Evolutionary conservation across 768 basidiomycete genomes (phyloP), one percentile per base, ranked within the genome.

Genomic region (Trametes elegans): DNA sequence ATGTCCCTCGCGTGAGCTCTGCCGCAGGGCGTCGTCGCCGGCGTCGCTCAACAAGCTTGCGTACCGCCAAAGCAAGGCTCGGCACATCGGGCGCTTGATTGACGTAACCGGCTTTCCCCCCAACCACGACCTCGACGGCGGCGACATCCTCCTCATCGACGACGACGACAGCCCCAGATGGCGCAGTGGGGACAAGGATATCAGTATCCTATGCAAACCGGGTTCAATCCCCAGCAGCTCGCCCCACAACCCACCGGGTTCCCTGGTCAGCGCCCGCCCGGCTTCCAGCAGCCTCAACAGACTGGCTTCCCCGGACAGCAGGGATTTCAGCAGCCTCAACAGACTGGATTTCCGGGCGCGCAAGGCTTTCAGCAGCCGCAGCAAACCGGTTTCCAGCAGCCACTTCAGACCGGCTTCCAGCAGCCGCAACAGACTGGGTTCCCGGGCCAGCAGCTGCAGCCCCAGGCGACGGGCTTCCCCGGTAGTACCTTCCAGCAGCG

Each of bases 181-280:
- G 81, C 87, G 64, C 88, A 89, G 71, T 91, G 89, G 87, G 79
- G 77, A 35, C 81, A 82, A 65, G 78, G 77, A 48, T 86, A 84
- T 64, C 88, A 90, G 71, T 85, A 87, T 66, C 84, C 89, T 28
- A 74, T 85, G 68, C 87, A 87, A 61, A 87, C 88, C 3, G 88
- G 87, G 13, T 85, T 79, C 69, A 68, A 74, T 51, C 71, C 72
- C 24, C 81, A 82, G 35, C 70, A 67, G 61, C 77, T 73, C 24
- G 76, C 83, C 10, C 89, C 91, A 71, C 80, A 75, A 38, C 87
- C 88, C 24, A 43, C 41, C 21, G 85, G 74, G 1, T 78, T 74
- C 59, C 72, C 71, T 9, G 73, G 66, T 26, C 63, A 64, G 39
- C 74, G 66, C 36, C 70, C 65, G n/a, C n/a, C n/a, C 45, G 73